These are phyloP conservation scores for Cryptococcus depauperatus DNA, from an alignment of 1,284 basidiomycete species.

Conservation along the genomic window DNA sequence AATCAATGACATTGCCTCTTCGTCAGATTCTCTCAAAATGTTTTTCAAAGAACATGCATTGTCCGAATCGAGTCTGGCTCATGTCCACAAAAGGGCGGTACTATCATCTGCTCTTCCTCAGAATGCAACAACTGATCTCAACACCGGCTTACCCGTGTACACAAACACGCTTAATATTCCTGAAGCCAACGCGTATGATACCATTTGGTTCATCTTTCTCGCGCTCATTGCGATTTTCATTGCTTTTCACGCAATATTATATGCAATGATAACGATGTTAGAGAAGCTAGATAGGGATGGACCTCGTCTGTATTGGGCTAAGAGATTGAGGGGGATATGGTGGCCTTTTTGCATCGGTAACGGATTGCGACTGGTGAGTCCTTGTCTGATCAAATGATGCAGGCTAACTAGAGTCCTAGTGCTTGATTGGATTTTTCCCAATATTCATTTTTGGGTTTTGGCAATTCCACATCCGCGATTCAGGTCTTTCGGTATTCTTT, in stretches of 20 bases:
- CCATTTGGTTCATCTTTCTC: slow-evolving; percentile 63
- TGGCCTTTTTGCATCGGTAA: slow-evolving; percentile 45
- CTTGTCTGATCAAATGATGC: not conserved
- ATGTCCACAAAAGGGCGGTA: slow-evolving; percentile 40
- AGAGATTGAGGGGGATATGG: slow-evolving; percentile 49
- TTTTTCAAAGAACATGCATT: slow-evolving; percentile 11
- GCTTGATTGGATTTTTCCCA: slow-evolving; percentile 58
- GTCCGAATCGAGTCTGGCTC: not conserved
- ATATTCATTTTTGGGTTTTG: slow-evolving; percentile 69
- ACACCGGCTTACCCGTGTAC: slow-evolving; percentile 72
- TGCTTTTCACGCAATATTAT: slow-evolving; percentile 52
- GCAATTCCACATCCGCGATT: slow-evolving; percentile 80
- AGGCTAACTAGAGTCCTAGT: slow-evolving; percentile 45
- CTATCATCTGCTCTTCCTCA: slow-evolving; percentile 60
- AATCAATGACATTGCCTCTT: slow-evolving; percentile 46
- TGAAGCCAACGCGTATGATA: slow-evolving; percentile 75
- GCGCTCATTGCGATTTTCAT: slow-evolving; percentile 56
- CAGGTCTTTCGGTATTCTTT: slow-evolving; percentile 67
- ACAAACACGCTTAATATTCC: slow-evolving; percentile 65
- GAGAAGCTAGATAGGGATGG: slow-evolving; percentile 33
- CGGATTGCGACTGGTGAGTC: slow-evolving; percentile 39
- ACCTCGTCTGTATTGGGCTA: slow-evolving; percentile 33
- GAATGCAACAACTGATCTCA: slow-evolving; percentile 42
- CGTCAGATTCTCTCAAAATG: slow-evolving; percentile 11
- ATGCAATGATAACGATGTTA: slow-evolving; percentile 45